Base-by-base conservation (phyloP, 1,284 basidiomycete species). In the Irpex rosettiformis region DNA sequence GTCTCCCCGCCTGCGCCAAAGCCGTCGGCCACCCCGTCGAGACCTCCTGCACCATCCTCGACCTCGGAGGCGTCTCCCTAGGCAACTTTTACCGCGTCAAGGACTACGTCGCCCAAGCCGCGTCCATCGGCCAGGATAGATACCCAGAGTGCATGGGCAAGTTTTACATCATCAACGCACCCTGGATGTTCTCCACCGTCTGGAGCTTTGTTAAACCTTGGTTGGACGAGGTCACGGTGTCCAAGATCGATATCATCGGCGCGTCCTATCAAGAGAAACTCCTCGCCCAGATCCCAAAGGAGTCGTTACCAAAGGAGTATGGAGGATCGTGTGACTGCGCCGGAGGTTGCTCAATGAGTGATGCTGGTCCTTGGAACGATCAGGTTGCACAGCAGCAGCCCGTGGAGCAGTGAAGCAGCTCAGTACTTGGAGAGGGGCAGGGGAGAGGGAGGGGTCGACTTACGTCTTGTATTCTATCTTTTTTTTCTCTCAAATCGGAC, bases 41-140 rank as follows among this genome's bases (percentile, higher is more conserved):
- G 77, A 98, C 96, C n/a, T 93, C 88, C 59, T 98, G 96, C 85
- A 98, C 96, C 60, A 96, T 99, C 79, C 85, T 99, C 76, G 96
- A 99, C 73, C 84, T 99, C 61, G 75, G 88, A 60, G 84, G 85
- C 70, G 94, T 97, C 57, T 87, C 89, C 27, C 73, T 98, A 64
- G 78, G 83, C 61, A 88, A 86, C 70, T 99, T 98, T 73, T 95
- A 90, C 77, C 86, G 85, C 71, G 96, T 97, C 75, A 96, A 94
- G 76, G 88, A 91, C 75, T 98, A 96, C 78, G 90, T 99, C 49
- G 83, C 82, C 64, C 76, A 86, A 40, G 93, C 95, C 0, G 81
- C 90, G 3, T 74, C 78, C 48, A 91, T 98, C 73, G 93, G 93
- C 5, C 96, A 98, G 77, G 85, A 96, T 77, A 82, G 91, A 68